Evolutionary conservation across 202 grass and related monocot genomes (phyloP).

Genomic region (Schoenoplectus tabernaemontani): DNA sequence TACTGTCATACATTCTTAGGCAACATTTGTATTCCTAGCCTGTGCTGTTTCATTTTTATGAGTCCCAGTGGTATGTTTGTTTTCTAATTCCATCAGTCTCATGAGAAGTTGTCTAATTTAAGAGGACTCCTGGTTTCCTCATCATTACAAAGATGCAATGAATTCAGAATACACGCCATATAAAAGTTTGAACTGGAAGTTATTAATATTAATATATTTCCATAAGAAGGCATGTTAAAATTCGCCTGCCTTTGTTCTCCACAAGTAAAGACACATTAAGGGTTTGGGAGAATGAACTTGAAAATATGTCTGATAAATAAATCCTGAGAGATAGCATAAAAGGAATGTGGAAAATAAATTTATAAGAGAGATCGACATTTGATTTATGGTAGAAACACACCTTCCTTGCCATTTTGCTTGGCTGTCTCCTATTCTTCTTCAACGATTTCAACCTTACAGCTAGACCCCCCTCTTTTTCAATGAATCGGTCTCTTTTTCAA

Average conservation of each 20-base stretch:
- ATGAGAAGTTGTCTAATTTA: neutral
- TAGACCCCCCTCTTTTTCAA: conserved; percentile 63
- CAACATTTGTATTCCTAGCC: neutral
- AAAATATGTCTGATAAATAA: neutral
- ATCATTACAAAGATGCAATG: neutral
- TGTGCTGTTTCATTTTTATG: neutral
- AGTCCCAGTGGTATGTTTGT: too few species aligned
- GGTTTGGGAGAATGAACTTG: neutral
- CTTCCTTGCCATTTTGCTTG: conserved; percentile 17
- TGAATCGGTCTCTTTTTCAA: conserved; percentile 82
- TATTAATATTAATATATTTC: neutral
- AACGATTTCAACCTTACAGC: conserved; percentile 81
- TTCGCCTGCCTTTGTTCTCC: neutral
- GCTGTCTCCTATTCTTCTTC: conserved; percentile 51
- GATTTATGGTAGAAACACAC: neutral
- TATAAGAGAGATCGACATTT: neutral
- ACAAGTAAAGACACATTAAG: neutral
- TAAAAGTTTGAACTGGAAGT: neutral
- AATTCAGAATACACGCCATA: neutral
- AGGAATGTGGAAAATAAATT: too few species aligned
- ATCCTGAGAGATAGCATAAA: neutral
- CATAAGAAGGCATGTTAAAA: too few species aligned
- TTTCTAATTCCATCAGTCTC: neutral
- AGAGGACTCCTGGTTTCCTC: neutral
- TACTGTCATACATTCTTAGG: neutral